phyloP scores from a whole-genome alignment of 106 monocot genomes.

The Acanthochlamys bracteata region DNA sequence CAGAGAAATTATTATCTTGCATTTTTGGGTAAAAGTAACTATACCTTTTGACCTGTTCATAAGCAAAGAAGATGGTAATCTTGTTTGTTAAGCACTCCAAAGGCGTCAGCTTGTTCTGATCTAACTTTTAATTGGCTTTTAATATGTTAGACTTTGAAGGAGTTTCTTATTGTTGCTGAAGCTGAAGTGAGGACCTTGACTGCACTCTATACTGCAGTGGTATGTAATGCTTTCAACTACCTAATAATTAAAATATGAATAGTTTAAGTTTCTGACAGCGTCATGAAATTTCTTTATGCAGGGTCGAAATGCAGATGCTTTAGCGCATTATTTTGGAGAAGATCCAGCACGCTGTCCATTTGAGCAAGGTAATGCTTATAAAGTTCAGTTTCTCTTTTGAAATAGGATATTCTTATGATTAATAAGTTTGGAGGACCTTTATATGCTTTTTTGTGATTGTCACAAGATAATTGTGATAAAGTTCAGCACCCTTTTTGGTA shows the following conservation, averaged over 20 bases:
- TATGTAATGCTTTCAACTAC: slow-evolving; percentile 10
- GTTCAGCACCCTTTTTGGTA: background rate
- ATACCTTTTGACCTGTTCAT: too few species aligned
- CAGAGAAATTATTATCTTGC: too few species aligned
- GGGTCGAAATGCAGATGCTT: slow-evolving; percentile 83
- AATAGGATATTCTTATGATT: too few species aligned
- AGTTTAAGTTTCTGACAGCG: background rate
- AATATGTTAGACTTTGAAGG: slow-evolving; percentile 64
- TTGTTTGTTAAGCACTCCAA: background rate
- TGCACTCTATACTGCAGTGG: slow-evolving; percentile 64
- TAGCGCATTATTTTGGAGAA: slow-evolving; percentile 88
- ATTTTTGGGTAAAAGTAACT: too few species aligned
- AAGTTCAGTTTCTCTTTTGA: background rate
- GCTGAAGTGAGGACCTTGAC: slow-evolving; percentile 39
- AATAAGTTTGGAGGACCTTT: too few species aligned
- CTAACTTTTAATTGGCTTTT: background rate
- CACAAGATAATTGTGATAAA: too few species aligned
- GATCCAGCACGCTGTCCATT: slow-evolving; percentile 71
- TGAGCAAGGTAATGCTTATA: slow-evolving; percentile 62
- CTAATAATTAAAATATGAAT: too few species aligned
- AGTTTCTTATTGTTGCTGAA: slow-evolving; percentile 65
- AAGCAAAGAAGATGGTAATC: too few species aligned
- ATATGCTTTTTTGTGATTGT: too few species aligned
- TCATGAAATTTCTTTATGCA: slow-evolving; percentile 14
- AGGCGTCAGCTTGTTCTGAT: background rate